These are phyloP conservation scores for Leucosporidium yakuticum DNA, from an alignment of 768 basidiomycete genomes.

Conservation along the genomic window DNA sequence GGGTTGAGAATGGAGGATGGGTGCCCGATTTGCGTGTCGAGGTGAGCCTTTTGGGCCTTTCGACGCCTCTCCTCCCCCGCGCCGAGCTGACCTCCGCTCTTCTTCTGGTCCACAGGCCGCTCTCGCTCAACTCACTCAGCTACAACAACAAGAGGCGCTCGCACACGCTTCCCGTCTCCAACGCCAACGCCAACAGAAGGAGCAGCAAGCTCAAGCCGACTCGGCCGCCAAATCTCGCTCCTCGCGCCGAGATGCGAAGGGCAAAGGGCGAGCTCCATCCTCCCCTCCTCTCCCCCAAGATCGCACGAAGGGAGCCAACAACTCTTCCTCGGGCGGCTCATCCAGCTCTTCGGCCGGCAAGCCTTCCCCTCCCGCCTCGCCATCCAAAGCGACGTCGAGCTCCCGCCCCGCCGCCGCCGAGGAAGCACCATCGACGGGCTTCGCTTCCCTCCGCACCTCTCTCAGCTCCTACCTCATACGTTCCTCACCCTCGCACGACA, in stretches of 20 bases:
- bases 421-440: not conserved
- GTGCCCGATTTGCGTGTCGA: slow-evolving; percentile 31
- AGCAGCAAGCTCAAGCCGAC: slow-evolving; percentile 8
- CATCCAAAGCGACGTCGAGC: not conserved
- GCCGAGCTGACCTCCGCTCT: not conserved
- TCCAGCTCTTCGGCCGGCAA: not conserved
- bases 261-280: too few species aligned
- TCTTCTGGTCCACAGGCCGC: not conserved
- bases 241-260: too few species aligned
- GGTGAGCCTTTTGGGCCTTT: slow-evolving; percentile 1
- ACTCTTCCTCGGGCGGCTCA: not conserved
- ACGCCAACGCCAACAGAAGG: slow-evolving; percentile 3
- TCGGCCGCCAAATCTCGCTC: not conserved
- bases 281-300: not conserved
- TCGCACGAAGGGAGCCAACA: too few species aligned
- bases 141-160: slow-evolving; percentile 4
- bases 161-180: not conserved
- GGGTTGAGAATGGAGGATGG: slow-evolving; percentile 30
- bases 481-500: not conserved
- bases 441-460: slow-evolving; percentile 8
- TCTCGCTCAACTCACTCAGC: slow-evolving; percentile 3
- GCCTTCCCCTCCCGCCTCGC: not conserved
- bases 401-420: not conserved
- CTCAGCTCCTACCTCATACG: slow-evolving; percentile 12
- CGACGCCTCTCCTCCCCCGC: not conserved